Evolutionary conservation across 2,329 filamentous ascomycete genomes (phyloP), one percentile per base, ranked within the genome.

Genomic region (Sarocladium strictum): DNA sequence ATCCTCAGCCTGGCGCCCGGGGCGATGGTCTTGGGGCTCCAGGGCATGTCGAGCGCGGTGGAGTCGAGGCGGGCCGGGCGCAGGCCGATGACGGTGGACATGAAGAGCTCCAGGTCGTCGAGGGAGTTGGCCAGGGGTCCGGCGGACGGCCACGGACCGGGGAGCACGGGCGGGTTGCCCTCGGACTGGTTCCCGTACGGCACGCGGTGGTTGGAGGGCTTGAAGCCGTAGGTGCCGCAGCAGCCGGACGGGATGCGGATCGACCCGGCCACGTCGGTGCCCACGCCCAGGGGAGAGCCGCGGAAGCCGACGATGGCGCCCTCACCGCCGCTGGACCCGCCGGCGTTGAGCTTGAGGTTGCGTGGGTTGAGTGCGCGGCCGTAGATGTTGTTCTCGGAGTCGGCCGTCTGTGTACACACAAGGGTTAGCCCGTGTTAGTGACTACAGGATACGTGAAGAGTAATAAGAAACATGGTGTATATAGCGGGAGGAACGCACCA

Each of bases 321-420:
- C 54, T 75, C 72, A 0, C 86, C 86, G 11, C 86, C 86, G 0
- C 80, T 83, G 10, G 78, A 82, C 1, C 87, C 86, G 6, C 86
- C 86, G 0, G 82, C 76, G 0, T 79, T 83, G 32, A 85, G 71
- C 19, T 75, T 69, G 1, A 80, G 74, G 57, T 87, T 87, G 55
- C 77, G 72, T 0, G 86, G 85, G 61, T 87, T 88, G 2, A 86
- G 68, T 0, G 81, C 81, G 32, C 80, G 75, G 1, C 84, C 84
- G 55, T 79, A 83, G 23, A 86, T 66, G 59, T 88, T 86, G 61
- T 84, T 86, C 38, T 78, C 75, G 2, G 38, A 37, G 19, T 56
- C 54, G 4, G 23, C 51, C 5, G 51, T 29, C 51, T 47, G 24
- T 23, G 35, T 5, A 23, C 6, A 17, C n/a, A 23, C 14, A 7